phyloP scores from a whole-genome alignment of 2,329 filamentous ascomycete genomes.

The Microcyclospora tardicrescens region DNA sequence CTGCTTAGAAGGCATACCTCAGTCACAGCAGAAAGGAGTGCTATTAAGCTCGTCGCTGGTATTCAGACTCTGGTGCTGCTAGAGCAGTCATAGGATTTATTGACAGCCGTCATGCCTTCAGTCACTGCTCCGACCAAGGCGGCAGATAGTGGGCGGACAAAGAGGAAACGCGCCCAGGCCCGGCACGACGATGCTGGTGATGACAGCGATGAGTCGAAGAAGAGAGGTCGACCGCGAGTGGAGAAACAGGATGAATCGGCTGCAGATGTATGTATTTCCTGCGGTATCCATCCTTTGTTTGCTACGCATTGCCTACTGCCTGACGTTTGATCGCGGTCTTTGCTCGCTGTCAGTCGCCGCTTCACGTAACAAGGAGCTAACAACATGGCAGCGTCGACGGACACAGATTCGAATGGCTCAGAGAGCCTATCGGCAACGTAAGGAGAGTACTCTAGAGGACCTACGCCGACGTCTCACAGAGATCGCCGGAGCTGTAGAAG shows the following conservation, averaged over 20 bases:
- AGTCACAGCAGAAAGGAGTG: no score
- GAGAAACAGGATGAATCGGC: constrained; percentile 67
- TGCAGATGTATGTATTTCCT: constrained; percentile 52
- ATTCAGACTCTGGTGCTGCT: no score
- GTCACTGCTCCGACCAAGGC: no score
- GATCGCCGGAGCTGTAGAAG: constrained; percentile 55
- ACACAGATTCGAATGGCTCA: constrained; percentile 82
- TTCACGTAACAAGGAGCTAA: constrained; percentile 2
- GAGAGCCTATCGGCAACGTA: constrained; percentile 70
- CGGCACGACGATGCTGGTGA: not conserved
- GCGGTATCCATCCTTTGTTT: constrained; percentile 1
- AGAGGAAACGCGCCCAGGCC: constrained; percentile 1
- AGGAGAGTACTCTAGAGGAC: constrained; percentile 65
- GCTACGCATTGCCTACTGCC: not conserved
- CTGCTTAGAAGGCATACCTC: no score
- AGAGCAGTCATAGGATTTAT: no score
- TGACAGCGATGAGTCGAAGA: constrained; percentile 25
- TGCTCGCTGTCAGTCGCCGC: not conserved
- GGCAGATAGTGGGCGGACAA: no score
- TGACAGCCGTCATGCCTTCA: no score
- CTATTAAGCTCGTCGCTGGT: no score
- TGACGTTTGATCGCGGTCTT: not conserved
- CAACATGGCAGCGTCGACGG: constrained; percentile 50
- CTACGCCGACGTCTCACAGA: constrained; percentile 57
- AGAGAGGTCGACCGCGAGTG: constrained; percentile 61